Evolutionary conservation across 2,329 filamentous ascomycete species (phyloP).

Genomic region (Xylaria sp.): DNA sequence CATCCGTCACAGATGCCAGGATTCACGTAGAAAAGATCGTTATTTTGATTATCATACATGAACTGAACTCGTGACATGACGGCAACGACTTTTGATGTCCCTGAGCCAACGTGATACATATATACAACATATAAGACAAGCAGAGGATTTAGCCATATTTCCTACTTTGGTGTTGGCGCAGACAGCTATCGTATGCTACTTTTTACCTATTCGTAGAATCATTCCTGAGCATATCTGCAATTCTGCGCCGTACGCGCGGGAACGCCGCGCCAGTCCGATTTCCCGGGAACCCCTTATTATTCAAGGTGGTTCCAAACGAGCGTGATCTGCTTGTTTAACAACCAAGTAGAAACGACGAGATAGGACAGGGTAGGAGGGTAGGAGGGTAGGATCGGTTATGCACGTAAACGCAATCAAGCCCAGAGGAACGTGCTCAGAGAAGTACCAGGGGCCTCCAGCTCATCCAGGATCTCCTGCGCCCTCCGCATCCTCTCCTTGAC

Average conservation of each 20-base stretch:
- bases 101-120: conserved; percentile 6
- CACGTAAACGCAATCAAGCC: conserved; percentile 48
- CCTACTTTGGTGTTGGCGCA: not conserved
- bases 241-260: not conserved
- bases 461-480: conserved; percentile 64
- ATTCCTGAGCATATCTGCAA: not conserved
- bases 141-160: not conserved
- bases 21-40: not conserved
- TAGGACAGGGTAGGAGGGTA: not conserved
- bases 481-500: conserved; percentile 63
- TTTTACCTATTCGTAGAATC: not conserved
- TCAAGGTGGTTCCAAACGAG: not conserved
- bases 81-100: not conserved
- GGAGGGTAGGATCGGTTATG: not conserved
- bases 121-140: conserved; percentile 17
- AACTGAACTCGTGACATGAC: not conserved
- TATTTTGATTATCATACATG: not conserved
- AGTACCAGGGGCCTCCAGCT: conserved; percentile 54
- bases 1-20: not conserved
- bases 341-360: not conserved
- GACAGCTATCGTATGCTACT: not conserved
- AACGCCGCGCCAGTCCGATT: too few relatives aligned
- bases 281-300: not conserved
- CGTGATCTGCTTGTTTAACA: not conserved
- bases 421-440: conserved; percentile 55